Conservation (phyloP, 805 yeast genomes). For the Yamadazyma sp. region DNA sequence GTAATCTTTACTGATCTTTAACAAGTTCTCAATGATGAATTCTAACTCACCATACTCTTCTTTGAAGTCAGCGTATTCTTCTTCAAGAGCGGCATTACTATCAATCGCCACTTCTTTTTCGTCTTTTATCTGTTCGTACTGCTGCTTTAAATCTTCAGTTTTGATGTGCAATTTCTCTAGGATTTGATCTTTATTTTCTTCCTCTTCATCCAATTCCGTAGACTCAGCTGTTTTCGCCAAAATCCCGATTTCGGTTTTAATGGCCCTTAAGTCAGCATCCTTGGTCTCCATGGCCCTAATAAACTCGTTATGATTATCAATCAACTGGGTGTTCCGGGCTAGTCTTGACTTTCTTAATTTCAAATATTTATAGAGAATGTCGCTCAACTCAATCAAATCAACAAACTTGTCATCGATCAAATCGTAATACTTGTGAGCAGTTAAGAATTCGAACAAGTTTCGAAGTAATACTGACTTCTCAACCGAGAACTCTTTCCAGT, state of each 20-base stretch:
- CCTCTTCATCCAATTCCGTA: slow-evolving; percentile 1
- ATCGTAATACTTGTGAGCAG: slow-evolving; percentile 49
- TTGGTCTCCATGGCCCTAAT: slow-evolving; percentile 6
- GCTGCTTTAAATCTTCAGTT: slow-evolving; percentile 10
- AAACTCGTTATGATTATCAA: slow-evolving; percentile 20
- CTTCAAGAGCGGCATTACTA: slow-evolving; percentile 17
- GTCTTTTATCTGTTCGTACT: slow-evolving; percentile 2
- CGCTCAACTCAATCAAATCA: slow-evolving; percentile 72
- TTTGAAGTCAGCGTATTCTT: slow-evolving; percentile 19
- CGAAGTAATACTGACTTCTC: slow-evolving; percentile 75
- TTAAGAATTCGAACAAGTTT: slow-evolving; percentile 64
- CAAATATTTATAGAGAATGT: slow-evolving; percentile 55
- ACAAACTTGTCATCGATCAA: slow-evolving; percentile 71
- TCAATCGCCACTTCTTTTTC: slow-evolving; percentile 17
- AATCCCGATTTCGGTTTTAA: slow-evolving; percentile 4
- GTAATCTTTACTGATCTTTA: slow-evolving; percentile 63
- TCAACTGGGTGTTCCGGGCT: slow-evolving; percentile 21
- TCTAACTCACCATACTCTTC: slow-evolving; percentile 60
- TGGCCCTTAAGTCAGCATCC: slow-evolving; percentile 9
- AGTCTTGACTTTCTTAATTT: slow-evolving; percentile 39
- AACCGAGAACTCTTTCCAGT: slow-evolving; percentile 69
- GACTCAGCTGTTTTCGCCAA: slow-evolving; percentile 17
- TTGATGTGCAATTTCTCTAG: slow-evolving; percentile 7
- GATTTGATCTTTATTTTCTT: slow-evolving; percentile 19
- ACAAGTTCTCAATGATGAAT: slow-evolving; percentile 71